Evolutionary conservation across 2,329 filamentous ascomycete genomes (phyloP), one percentile per base, ranked within the genome.

Genomic region (Endocalyx cinctus): DNA sequence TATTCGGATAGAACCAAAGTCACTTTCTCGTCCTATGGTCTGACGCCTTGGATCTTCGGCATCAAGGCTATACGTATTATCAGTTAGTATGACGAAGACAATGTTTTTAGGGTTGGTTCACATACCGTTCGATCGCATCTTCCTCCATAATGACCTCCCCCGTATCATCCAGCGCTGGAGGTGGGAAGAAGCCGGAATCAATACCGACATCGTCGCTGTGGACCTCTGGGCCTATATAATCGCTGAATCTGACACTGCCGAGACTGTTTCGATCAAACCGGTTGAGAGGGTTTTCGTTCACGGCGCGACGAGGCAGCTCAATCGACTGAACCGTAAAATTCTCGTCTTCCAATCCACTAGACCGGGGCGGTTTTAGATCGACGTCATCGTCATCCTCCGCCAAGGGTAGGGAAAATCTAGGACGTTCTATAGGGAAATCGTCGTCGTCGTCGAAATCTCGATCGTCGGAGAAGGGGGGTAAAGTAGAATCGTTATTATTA

Each of bases 271-370:
- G 57, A 10, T 72, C 74, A 18, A 71, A 47, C 18, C 73, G 58
- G 4, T 61, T 59, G 4, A 56, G 50, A 0, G 64, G 63, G 29
- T 64, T 57, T 37, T 77, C 71, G 33, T 59, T 70, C 23, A 59
- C 49, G 12, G 67, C 69, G 30, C 78, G 62, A 17, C 78, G 64
- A 6, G 76, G 70, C 30, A 79, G 49, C 55, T 82, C 79, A 17
- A 82, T 67, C 2, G 77, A 79, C 38, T 72, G 68, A 25, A 70
- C 54, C 0, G 77, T 82, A 40, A 68, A 67, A 43, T 80, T 70
- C 26, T 77, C 72, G 17, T 79, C 73, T 34, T 80, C 75, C 16
- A 81, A 48, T 8, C 67, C 63, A 19, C 71, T 69, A 31, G 72
- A 67, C 32, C 63, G 66, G 19, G 77, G 77, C 7, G 73, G 73